Percentiles rank a stretch among this genome's conserved stretches.
Conservation (phyloP, 345 rosid genomes). For the Gossypium longicalyx region DNA sequence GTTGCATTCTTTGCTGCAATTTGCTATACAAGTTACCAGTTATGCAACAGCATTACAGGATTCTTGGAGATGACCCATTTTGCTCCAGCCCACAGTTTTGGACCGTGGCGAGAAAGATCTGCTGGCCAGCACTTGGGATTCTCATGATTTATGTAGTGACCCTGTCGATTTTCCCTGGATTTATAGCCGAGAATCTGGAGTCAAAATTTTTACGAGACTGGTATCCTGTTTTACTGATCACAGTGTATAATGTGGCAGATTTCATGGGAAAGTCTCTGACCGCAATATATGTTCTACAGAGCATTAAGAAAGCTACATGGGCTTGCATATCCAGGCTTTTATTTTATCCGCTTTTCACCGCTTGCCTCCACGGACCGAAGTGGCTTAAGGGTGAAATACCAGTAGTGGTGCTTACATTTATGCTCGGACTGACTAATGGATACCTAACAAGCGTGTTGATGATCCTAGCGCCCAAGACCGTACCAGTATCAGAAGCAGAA, state of each 20-base stretch:
- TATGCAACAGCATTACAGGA: constrained; percentile 48
- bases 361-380: constrained; percentile 69
- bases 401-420: constrained; percentile 53
- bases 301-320: constrained; percentile 62
- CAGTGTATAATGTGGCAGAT: constrained; percentile 69
- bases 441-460: constrained; percentile 81
- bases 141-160: constrained; percentile 64
- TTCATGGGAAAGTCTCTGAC: constrained; percentile 73
- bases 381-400: constrained; percentile 78
- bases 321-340: constrained; percentile 52
- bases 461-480: constrained; percentile 76
- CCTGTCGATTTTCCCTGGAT: constrained; percentile 81
- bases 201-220: constrained; percentile 60
- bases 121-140: constrained; percentile 55
- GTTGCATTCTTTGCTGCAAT: constrained; percentile 64
- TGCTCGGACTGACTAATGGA: constrained; percentile 80
- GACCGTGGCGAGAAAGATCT: constrained; percentile 48
- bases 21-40: constrained; percentile 65
- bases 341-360: constrained; percentile 73
- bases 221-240: constrained; percentile 79
- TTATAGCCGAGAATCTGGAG: constrained; percentile 58
- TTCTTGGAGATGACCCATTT: constrained; percentile 24
- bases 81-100: constrained; percentile 36
- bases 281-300: constrained; percentile 49
- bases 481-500: constrained; percentile 66